Conservation (phyloP, 2,329 filamentous ascomycete genomes). For the Biscogniauxia sp. region DNA sequence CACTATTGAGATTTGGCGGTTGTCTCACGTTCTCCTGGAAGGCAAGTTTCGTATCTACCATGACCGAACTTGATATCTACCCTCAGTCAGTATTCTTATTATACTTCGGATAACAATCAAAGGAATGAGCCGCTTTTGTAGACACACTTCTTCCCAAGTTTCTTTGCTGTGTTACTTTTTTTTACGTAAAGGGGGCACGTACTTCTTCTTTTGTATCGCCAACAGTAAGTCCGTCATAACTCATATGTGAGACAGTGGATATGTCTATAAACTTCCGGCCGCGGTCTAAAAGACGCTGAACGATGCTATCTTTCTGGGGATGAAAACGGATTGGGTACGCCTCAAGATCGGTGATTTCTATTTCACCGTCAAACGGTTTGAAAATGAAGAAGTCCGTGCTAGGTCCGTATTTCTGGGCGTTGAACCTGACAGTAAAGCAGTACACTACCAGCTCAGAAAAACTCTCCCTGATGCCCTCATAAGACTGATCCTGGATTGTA, state of each 20-base stretch:
- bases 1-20: background rate
- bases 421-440: conserved; percentile 28
- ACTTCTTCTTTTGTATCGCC: conserved; percentile 23
- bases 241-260: conserved; percentile 25
- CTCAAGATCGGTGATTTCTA: conserved; percentile 23
- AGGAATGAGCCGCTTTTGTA: background rate
- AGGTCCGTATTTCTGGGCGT: conserved; percentile 22
- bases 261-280: conserved; percentile 22
- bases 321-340: conserved; percentile 24
- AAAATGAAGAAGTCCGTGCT: conserved; percentile 23
- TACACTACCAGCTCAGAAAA: conserved; percentile 14
- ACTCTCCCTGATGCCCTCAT: conserved; percentile 1
- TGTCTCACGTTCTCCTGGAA: conserved; percentile 14
- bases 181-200: background rate
- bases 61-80: conserved; percentile 30
- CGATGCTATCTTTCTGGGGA: conserved; percentile 1
- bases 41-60: conserved; percentile 30
- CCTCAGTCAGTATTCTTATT: background rate
- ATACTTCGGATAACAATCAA: background rate
- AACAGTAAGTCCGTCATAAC: conserved; percentile 29
- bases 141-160: background rate
- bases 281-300: conserved; percentile 6
- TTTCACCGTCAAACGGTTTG: conserved; percentile 25
- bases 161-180: background rate
- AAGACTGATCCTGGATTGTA: background rate